Conservation (phyloP, 495 filamentous ascomycete genomes). For the Melanomma pulvis-pyrius region DNA sequence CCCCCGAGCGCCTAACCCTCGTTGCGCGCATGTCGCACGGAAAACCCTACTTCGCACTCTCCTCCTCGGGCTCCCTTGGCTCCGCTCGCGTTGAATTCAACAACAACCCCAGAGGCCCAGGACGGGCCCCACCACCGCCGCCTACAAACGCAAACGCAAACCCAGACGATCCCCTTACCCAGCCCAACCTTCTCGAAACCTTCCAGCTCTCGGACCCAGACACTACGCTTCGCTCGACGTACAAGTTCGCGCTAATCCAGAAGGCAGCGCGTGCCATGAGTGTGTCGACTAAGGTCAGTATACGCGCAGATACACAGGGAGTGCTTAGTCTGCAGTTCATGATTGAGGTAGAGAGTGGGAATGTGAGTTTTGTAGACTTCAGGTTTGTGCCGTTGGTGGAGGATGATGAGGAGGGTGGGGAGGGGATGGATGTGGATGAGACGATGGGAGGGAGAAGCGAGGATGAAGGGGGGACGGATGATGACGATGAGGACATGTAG, state of each 20-base stretch:
- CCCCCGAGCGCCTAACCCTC: conserved; percentile 64
- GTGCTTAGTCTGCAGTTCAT: conserved; percentile 96
- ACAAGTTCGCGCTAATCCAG: conserved; percentile 83
- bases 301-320: conserved; percentile 82
- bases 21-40: conserved; percentile 57
- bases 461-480: conserved; percentile 12
- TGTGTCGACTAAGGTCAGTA: conserved; percentile 86
- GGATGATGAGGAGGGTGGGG: conserved; percentile 57
- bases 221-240: conserved; percentile 60
- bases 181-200: conserved; percentile 74
- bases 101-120: conserved; percentile 42
- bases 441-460: conserved; percentile 20
- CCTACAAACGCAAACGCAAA: conserved; percentile 1
- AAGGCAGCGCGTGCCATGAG: conserved; percentile 85
- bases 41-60: conserved; percentile 74
- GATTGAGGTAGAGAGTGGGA: conserved; percentile 72
- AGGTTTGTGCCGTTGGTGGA: conserved; percentile 71
- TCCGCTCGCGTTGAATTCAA: conserved; percentile 83
- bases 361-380: conserved; percentile 75
- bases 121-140: background rate
- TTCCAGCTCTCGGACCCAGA: conserved; percentile 58
- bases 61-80: conserved; percentile 74
- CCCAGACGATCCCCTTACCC: conserved; percentile 36
- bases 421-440: conserved; percentile 35
- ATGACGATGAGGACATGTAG: conserved; percentile 11